A percentile compares a stretch with the other conserved stretches of the same genome.
Evolutionary conservation across 306 rosid genomes (phyloP).

Genomic region (Leucaena leucocephala): DNA sequence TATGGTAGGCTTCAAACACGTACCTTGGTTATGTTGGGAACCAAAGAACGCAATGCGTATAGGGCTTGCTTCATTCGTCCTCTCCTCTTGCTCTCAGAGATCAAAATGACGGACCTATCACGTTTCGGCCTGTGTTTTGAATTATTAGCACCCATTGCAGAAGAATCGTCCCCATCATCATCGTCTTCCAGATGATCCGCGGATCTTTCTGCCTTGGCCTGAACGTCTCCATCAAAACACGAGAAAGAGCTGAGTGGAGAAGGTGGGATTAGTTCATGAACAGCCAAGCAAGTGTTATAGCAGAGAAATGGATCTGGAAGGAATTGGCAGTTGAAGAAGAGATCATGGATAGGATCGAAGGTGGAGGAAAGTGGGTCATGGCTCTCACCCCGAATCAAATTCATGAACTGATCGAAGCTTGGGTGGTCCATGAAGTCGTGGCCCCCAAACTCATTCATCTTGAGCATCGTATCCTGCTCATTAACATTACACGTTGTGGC

Average conservation of each 20-base stretch:
- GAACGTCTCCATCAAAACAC: conserved; percentile 37
- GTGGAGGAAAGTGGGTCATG: conserved; percentile 28
- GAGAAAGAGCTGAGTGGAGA: conserved; percentile 39
- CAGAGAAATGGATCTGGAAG: background rate
- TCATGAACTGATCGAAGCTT: conserved; percentile 60
- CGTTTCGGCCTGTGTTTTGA: conserved; percentile 39
- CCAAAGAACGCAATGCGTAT: conserved; percentile 58
- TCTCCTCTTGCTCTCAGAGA: conserved; percentile 66
- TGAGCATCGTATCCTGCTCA: conserved; percentile 28
- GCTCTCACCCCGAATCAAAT: conserved; percentile 58
- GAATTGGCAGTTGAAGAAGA: too few relatives aligned
- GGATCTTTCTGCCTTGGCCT: background rate
- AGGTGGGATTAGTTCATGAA: conserved; percentile 26
- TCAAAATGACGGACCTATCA: conserved; percentile 69
- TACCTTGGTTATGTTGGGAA: conserved; percentile 67
- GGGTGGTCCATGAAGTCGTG: conserved; percentile 58
- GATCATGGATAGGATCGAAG: too few relatives aligned
- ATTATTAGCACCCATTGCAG: conserved; percentile 16
- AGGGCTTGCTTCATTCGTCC: conserved; percentile 66
- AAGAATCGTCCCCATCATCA: conserved; percentile 43
- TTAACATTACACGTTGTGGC: conserved; percentile 31
- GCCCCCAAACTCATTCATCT: conserved; percentile 47
- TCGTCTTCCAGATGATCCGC: conserved; percentile 40
- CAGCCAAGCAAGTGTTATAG: background rate
- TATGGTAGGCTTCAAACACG: background rate